A percentile compares a stretch with the other conserved stretches of the same genome.
These are phyloP conservation scores for Vicia villosa DNA, from an alignment of 306 rosid genomes.

Conservation along the genomic window DNA sequence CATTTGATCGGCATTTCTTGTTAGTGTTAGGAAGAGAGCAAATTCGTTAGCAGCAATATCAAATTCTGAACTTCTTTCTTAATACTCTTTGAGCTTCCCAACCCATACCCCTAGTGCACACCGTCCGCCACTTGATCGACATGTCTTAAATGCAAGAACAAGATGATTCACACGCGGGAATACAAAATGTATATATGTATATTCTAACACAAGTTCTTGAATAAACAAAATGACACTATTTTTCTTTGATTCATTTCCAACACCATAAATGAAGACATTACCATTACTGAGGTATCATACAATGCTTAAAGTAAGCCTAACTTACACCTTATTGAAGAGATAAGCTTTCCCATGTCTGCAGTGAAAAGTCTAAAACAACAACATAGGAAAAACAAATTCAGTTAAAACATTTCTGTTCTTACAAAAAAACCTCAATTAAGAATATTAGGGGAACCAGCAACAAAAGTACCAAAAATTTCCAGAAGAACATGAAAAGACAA, in stretches of 20 bases:
- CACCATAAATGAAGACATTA: slow-evolving; percentile 12
- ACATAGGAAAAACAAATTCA: slow-evolving; percentile 41
- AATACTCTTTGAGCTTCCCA: neutral
- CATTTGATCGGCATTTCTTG: neutral
- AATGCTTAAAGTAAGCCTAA: slow-evolving; percentile 47
- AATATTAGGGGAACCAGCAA: slow-evolving; percentile 27
- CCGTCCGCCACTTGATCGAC: neutral
- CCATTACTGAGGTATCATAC: slow-evolving; percentile 10
- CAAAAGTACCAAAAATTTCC: neutral
- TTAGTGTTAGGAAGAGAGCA: neutral
- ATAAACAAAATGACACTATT: slow-evolving; percentile 9
- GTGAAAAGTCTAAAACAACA: slow-evolving; percentile 73
- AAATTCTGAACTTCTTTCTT: neutral
- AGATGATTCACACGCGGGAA: slow-evolving; percentile 13
- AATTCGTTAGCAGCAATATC: neutral
- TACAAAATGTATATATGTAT: neutral
- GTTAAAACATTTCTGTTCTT: slow-evolving; percentile 42
- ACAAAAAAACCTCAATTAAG: slow-evolving; percentile 17
- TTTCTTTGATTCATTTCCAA: neutral
- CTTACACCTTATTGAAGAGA: slow-evolving; percentile 97
- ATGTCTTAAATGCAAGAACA: slow-evolving; percentile 19
- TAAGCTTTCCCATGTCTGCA: slow-evolving; percentile 84
- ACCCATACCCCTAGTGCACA: neutral
- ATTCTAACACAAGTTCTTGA: slow-evolving; percentile 37
- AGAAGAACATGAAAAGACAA: neutral